Conservation (phyloP, 257 asterid genomes). For the Penstemon barbatus region DNA sequence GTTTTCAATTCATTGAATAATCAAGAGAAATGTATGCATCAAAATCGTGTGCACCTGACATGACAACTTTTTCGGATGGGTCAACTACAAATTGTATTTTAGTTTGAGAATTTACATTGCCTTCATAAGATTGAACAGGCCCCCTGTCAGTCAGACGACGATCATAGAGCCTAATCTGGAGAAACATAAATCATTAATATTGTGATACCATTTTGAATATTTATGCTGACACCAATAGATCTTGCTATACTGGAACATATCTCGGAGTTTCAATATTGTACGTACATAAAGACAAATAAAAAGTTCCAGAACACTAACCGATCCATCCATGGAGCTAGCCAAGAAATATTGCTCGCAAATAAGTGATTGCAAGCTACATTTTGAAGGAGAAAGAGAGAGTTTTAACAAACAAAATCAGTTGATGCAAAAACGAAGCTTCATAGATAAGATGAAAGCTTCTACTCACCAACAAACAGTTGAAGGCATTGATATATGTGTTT, state of each 20-base stretch:
- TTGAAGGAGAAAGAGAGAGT: constrained; percentile 18
- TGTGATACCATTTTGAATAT: background rate
- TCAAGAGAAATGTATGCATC: constrained; percentile 6
- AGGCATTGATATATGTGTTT: constrained; percentile 50
- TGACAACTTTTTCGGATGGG: constrained; percentile 71
- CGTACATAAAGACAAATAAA: constrained; percentile 12
- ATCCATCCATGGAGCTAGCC: constrained; percentile 99
- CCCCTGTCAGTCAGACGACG: constrained; percentile 69
- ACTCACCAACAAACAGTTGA: constrained; percentile 86
- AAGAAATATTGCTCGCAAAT: constrained; percentile 72
- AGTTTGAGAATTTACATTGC: constrained; percentile 74
- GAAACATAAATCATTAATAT: background rate
- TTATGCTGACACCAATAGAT: background rate
- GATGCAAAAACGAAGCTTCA: constrained; percentile 18
- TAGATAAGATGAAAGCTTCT: constrained; percentile 20
- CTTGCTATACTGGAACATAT: background rate
- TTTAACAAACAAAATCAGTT: constrained; percentile 15
- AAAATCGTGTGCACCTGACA: constrained; percentile 60
- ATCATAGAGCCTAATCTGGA: constrained; percentile 87
- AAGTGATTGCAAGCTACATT: constrained; percentile 71
- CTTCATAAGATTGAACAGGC: constrained; percentile 79
- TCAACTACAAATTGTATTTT: constrained; percentile 81
- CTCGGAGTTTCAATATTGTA: constrained; percentile 15
- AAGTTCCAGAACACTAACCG: constrained; percentile 56
- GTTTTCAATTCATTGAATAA: constrained; percentile 24